Evolutionary conservation across 352 stramenopile genomes (phyloP).

Genomic region (Globisporangium orthogonon): DNA sequence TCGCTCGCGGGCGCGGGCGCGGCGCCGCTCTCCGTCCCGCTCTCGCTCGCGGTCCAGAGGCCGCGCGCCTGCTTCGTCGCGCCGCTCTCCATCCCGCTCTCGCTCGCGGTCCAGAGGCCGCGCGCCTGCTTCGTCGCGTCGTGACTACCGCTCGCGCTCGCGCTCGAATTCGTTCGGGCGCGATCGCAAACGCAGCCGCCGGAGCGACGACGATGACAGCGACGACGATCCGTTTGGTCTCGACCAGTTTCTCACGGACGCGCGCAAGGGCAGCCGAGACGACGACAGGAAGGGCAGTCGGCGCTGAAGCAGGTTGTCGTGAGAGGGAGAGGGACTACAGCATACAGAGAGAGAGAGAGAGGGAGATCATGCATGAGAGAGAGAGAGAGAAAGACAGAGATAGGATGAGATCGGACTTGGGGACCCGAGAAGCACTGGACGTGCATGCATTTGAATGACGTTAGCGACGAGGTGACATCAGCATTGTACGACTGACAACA

Average conservation of each 20-base stretch:
- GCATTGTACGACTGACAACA: too few species aligned
- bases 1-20: constrained; percentile 38
- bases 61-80: constrained; percentile 1
- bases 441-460: too few species aligned
- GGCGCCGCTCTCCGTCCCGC: constrained; percentile 2
- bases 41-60: constrained; percentile 24
- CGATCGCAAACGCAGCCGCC: constrained; percentile 44
- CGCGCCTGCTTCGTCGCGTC: constrained; percentile 2
- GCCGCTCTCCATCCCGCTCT: constrained; percentile 3
- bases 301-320: constrained; percentile 13
- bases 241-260: constrained; percentile 79
- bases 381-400: background rate
- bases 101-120: constrained; percentile 11
- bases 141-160: constrained; percentile 26
- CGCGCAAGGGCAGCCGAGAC: constrained; percentile 30
- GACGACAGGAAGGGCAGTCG: constrained; percentile 21
- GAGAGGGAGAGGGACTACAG: too few species aligned
- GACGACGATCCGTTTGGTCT: constrained; percentile 81
- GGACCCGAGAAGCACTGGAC: background rate
- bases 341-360: too few species aligned
- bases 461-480: too few species aligned
- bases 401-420: background rate
- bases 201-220: constrained; percentile 22
- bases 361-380: too few species aligned
- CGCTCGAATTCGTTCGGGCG: constrained; percentile 26